Base-by-base conservation (phyloP, 805 yeast genomes). In the Candida fluviatilis region DNA sequence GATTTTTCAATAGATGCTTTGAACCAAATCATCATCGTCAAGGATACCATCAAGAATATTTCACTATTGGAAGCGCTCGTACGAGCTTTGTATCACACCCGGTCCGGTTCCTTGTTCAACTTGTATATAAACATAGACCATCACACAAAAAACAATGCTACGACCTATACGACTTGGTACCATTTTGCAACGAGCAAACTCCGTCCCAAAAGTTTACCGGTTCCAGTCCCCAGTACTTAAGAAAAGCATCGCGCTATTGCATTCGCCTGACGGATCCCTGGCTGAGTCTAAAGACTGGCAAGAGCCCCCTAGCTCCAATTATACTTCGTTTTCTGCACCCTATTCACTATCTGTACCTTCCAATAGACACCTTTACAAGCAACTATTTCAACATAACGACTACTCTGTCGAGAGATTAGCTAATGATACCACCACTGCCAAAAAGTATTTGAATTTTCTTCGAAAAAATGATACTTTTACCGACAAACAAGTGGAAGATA, bases 361-460 rank as follows among this genome's bases (percentile, higher is more conserved):
- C 5, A 26, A 26, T 26, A 26, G 29, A 26, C 13, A 26, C 13
- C n/a, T 13, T 13, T 26, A 26, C 15, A 26, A 26, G n/a, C 29
- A 26, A 12, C 29, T 26, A 8, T 26, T 26, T 13, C 29, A 26
- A 26, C 29, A 26, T 13, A 26, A 26, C 13, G n/a, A 26, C 13
- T 7, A 5, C 8, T 6, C 10, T 5, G n/a, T 13, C 32, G 49
- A 36, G 31, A 31, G 2, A 33, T 26, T 26, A 13, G 29, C 13
- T 5, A 26, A 26, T 26, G 29, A 26, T 26, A 26, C n/a, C 5
- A 13, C 7, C 13, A 26, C 29, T 12, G 13, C 13, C n/a, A 8
- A 5, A 12, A 12, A 41, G 30, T 50, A 49, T 38, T 35, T 56
- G 25, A 44, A 42, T 17, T 34, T 41, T 4, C 43, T 58, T 8